Base-by-base conservation (phyloP, 176 grass and related monocot genomes). In the Oryza punctata region DNA sequence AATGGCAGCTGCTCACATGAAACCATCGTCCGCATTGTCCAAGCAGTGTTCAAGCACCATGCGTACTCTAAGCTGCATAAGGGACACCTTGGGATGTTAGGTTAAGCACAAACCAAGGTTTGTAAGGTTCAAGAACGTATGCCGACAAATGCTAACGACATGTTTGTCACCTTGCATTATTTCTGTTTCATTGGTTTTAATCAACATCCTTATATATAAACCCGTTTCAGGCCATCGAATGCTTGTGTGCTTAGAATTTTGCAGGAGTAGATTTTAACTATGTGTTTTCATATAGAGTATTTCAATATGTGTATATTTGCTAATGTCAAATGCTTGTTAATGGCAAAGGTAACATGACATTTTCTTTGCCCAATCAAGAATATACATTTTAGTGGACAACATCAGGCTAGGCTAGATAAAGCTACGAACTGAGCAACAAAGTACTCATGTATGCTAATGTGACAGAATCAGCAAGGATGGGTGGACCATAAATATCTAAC, bases 21-120 rank as follows among this genome's bases (percentile, higher is more conserved):
- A 80, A 78, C 67, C 82, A 7, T 88, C 87, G 5, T 85, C 79
- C 0, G 68, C 29, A n/a, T 71, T 87, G 75, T 93, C 96, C 29
- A 84, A 29, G 63, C 91, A 95, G 60, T 95, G 87, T 84, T 98
- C 93, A 76, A 98, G 96, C 73, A 95, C 87, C 89, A 84, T 98
- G 15, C 91, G 84, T 52, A 91, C 90, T 47, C 96, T 88, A 74
- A 98, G 96, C 96, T 98, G 93, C 71, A 89, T 10, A 85, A 75
- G 57, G 33, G 16, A 23, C 16, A 24, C 1, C 32, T 28, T 80
- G 32, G 15, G 12, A 29, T 38, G 38, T 89, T 72, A 86, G 78
- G 10, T 47, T 44, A 24, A 46, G 38, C 24, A 44, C 26, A 72
- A 47, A 61, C 40, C 14, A 71, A 65, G 18, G 7, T 29, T 33